Base-by-base conservation (phyloP, 805 yeast genomes). In the Pichia cephalocereana region DNA sequence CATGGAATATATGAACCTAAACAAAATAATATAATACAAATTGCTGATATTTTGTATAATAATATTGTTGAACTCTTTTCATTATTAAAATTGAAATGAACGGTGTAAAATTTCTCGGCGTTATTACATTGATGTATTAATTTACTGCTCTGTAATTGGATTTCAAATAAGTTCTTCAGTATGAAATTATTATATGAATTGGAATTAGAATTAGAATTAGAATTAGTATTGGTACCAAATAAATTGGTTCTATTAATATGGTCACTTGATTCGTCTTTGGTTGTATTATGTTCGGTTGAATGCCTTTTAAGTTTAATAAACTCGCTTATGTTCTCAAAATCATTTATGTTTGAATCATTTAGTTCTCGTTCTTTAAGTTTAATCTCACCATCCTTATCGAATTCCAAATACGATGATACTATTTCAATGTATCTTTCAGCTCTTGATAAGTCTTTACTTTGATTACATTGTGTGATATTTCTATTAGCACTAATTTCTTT, bases 51-150 rank as follows among this genome's bases (percentile, higher is more conserved):
- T 36, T 70, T 70, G 54, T 74, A 71, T 53, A 77, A 76, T n/a
- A 85, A 57, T 7, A 78, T 68, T 0, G 93, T 82, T 0, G 93
- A 77, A 27, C 70, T 63, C 42, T 76, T 70, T 55, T 86, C 95
- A 60, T 86, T 84, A 53, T 71, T 72, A 59, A 87, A 87, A 10
- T 83, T 83, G 30, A 84, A 84, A 6, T 82, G 72, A 17, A 6
- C 8, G 3, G 12, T 82, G 83, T 55, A 70, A 74, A 56, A 80
- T 68, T 47, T 80, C 72, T 85, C 88, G 8, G 76, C 62, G 17
- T 67, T 63, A 19, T 81, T 80, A 45, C 78, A 65, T 0, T 71
- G 58, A 15, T 69, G 65, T 27, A 86, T 70, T 8, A 82, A 49
- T 46, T 75, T 76, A 0, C 82, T 69, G 17, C 86, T 76, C 36